Evolutionary conservation across 2,329 filamentous ascomycete species (phyloP), one percentile per base, ranked within the genome.

Genomic region (Paraphaeosphaeria minitans): DNA sequence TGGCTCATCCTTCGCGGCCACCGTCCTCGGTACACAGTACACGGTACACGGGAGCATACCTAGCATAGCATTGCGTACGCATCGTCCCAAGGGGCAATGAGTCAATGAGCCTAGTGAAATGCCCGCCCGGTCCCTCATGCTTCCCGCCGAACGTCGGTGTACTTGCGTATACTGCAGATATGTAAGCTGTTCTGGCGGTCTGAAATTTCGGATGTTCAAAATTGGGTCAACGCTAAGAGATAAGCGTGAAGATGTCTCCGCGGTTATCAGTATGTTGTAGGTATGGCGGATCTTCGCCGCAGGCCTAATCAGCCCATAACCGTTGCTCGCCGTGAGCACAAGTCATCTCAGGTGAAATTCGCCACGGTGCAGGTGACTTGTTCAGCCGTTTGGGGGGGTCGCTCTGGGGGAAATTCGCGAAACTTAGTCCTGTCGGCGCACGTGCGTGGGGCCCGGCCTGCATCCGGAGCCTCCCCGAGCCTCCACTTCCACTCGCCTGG

Each of bases 201-300:
- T 43, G 37, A 53, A 43, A 43, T 53, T 53, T 53, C 50, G 50
- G 50, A 31, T 53, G 50, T 8, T 53, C 48, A 35, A 14, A 43
- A 53, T 31, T 42, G 37, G 43, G 50, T 42, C 37, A 43, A 53
- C 50, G 50, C 50, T 53, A 53, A 53, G 50, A 51, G 50, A 51
- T 41, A 41, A 53, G 35, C 31, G 27, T 19, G 24, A 43, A 39
- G 13, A 53, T n/a, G 24, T 43, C 33, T 50, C 49, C 37, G 50
- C 24, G 37, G 50, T 42, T 42, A 42, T 42, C 50, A 5, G 19
- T 24, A 10, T 29, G 6, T n/a, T 53, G 50, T 43, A 31, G 33
- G 48, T 29, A 41, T 53, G 37, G 50, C 37, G 50, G 37, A 53
- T 31, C 5, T 9, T 33, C 24, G 10, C 37, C 31, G 22, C 22